A percentile compares a stretch with the other conserved stretches of the same genome.
These are phyloP conservation scores for Aspergillus ochraceus DNA, from an alignment of 2,329 filamentous ascomycete genomes.

Conservation along the genomic window DNA sequence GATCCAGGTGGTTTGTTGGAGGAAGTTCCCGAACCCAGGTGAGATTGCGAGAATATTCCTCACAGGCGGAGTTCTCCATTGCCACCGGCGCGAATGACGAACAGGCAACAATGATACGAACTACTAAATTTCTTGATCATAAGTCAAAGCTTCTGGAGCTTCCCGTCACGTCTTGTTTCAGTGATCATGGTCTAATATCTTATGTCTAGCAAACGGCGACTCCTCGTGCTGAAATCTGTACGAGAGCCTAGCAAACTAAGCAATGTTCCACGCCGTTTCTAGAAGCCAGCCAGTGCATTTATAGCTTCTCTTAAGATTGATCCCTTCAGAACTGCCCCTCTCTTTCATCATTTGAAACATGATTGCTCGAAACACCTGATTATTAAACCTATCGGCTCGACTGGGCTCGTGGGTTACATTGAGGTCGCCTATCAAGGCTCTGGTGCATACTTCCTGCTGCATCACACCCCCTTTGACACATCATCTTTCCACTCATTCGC, in stretches of 20 bases:
- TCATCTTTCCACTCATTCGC: slow-evolving; percentile 13
- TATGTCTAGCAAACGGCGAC: too few species aligned
- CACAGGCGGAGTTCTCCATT: background rate
- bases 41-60: background rate
- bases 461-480: background rate
- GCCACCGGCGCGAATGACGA: slow-evolving; percentile 12
- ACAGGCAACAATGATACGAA: slow-evolving; percentile 18
- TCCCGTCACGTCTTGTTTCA: background rate
- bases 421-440: background rate
- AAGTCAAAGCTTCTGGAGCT: too few species aligned
- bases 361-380: background rate
- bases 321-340: background rate
- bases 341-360: background rate
- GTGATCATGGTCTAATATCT: too few species aligned
- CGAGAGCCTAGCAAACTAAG: too few species aligned
- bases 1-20: background rate
- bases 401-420: background rate
- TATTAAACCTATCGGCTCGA: background rate
- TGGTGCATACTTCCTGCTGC: background rate
- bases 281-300: background rate
- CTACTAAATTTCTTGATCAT: background rate
- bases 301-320: background rate
- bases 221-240: background rate
- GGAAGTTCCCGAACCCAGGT: background rate
- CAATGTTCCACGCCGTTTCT: background rate